Evolutionary conservation across 345 rosid genomes (phyloP), one percentile per base, ranked within the genome.

Genomic region (Durio zibethinus): DNA sequence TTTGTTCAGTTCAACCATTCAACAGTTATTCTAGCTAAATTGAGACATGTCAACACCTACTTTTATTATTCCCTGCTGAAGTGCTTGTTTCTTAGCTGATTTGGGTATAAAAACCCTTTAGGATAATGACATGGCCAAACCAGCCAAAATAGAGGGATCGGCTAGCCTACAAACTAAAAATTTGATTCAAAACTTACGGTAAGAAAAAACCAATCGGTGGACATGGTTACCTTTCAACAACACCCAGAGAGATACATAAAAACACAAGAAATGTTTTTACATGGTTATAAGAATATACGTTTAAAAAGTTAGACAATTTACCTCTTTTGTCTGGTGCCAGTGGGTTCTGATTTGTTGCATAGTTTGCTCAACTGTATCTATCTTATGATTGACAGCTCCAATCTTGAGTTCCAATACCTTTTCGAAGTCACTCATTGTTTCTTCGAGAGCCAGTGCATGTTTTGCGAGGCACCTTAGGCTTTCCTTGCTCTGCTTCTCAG

Each of bases 301-400:
- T 23, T 57, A 68, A 52, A 73, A 71, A 59, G 25, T 40, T 38
- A 7, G 27, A 64, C 40, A 42, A 16, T 23, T 75, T 85, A 89
- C 96, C 93, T 88, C 92, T 76, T 85, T 88, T 54, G 87, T 74
- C 81, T 80, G 80, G 74, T 82, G 67, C 88, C 88, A 89, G 18
- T 76, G 69, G 73, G 63, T 82, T 78, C 80, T 80, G 31, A 85
- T 83, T 82, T 86, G 84, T 71, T 80, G 81, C 75, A 87, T 77
- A 60, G 52, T 76, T 56, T 79, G 88, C 50, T 84, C 89, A 77
- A 85, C 78, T 23, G 72, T 80, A 75, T 78, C 70, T 56, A 96
- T 78, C 87, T 91, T 93, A 43, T 72, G 68, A 78, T 85, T 82
- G 75, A 87, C 71, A 68, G 75, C 73, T 80, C 82, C 82, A 74